Percentiles rank a stretch among this genome's conserved stretches.
Conservation (phyloP, 2,329 filamentous ascomycete genomes). For the Lasiodiplodia gonubiensis region DNA sequence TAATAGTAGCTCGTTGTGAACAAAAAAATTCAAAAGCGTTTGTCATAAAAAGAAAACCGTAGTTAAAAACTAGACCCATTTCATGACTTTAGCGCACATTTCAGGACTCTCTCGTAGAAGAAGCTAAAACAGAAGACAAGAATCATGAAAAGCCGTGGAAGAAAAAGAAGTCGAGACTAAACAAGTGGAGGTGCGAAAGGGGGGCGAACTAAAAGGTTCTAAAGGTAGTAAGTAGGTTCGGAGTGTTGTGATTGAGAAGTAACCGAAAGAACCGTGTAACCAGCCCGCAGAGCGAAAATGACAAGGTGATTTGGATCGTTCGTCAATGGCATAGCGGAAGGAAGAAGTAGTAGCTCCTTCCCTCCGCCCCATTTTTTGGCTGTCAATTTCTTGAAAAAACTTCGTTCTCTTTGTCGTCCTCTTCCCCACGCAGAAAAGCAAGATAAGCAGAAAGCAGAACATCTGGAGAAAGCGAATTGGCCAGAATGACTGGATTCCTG, state of each 20-base stretch:
- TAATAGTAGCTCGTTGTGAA: not conserved
- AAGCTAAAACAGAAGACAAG: not conserved
- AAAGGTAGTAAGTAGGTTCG: slow-evolving; percentile 1
- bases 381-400: slow-evolving; percentile 21
- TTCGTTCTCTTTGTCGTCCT: slow-evolving; percentile 15
- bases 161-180: slow-evolving; percentile 4
- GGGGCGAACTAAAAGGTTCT: slow-evolving; percentile 10
- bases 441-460: slow-evolving; percentile 17
- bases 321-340: slow-evolving; percentile 23
- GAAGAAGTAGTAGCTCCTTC: slow-evolving; percentile 16
- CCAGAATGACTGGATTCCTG: slow-evolving; percentile 26
- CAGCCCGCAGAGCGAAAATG: slow-evolving; percentile 4
- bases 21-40: not conserved
- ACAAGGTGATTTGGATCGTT: slow-evolving; percentile 13
- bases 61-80: slow-evolving; percentile 14
- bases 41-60: not conserved
- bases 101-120: slow-evolving; percentile 10
- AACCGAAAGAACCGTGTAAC: not conserved
- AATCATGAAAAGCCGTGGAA: slow-evolving; percentile 1
- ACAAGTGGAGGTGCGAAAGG: not conserved
- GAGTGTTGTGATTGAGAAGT: not conserved
- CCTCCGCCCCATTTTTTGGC: slow-evolving; percentile 19
- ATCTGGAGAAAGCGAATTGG: slow-evolving; percentile 26
- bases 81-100: slow-evolving; percentile 20
- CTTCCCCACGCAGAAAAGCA: slow-evolving; percentile 21